Conservation (phyloP, 2,329 filamentous ascomycete species). For the Aspergillus sp. region DNA sequence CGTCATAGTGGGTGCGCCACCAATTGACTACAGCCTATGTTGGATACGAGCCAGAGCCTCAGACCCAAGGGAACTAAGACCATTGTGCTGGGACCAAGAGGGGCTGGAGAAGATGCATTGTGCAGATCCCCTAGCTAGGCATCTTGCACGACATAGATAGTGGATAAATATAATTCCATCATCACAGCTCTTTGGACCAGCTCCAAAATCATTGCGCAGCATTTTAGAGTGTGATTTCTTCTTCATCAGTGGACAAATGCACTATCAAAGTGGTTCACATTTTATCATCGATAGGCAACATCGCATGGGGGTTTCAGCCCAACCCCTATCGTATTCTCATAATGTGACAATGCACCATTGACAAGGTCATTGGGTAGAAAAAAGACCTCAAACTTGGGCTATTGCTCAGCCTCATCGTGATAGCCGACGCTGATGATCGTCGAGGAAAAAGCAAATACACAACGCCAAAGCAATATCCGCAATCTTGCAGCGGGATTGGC, state of each 20-base stretch:
- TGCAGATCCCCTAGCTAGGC: too few relatives aligned
- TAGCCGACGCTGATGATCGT: too few relatives aligned
- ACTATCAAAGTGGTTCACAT: background rate
- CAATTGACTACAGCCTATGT: background rate
- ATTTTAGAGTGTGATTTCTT: too few relatives aligned
- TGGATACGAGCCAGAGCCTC: background rate
- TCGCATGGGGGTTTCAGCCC: background rate
- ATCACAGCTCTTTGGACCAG: too few relatives aligned
- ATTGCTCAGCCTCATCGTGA: background rate
- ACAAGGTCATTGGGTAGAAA: background rate
- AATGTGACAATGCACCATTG: background rate
- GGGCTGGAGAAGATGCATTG: background rate
- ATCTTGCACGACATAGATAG: too few relatives aligned
- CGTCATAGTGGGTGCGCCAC: constrained; percentile 2
- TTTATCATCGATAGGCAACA: background rate
- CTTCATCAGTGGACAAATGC: background rate
- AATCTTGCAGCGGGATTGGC: background rate
- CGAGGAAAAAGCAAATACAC: background rate
- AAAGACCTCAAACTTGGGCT: background rate
- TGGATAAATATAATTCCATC: too few relatives aligned
- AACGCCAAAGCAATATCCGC: background rate
- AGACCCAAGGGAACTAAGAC: background rate
- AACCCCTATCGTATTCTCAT: background rate
- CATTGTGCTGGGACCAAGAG: background rate
- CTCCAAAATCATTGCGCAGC: background rate